Conservation (phyloP, 2,329 filamentous ascomycete genomes). For the Diaporthe aspalathi region DNA sequence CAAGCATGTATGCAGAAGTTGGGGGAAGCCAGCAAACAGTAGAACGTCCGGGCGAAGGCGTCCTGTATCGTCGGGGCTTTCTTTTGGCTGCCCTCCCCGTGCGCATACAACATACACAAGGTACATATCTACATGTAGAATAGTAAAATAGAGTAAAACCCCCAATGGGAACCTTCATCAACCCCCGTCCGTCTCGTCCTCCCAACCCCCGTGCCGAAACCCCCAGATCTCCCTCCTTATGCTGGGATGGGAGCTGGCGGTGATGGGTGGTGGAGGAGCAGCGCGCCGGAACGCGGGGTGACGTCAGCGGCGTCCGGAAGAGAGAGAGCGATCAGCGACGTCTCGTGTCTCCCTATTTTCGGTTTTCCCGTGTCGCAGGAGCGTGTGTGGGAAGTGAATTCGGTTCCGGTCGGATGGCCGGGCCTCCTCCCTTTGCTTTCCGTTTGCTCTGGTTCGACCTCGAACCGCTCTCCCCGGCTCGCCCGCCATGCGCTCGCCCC, state of each 20-base stretch:
- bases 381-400: neutral
- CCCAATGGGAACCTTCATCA: too few relatives aligned
- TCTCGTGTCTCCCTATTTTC: neutral
- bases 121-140: neutral
- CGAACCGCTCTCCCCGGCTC: neutral
- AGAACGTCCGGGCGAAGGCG: neutral
- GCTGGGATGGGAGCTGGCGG: neutral
- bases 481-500: neutral
- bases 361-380: neutral
- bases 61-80: too few relatives aligned
- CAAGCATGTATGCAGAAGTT: too few relatives aligned
- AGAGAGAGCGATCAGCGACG: constrained; percentile 1
- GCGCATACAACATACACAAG: neutral
- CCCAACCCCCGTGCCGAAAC: neutral
- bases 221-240: neutral
- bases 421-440: neutral
- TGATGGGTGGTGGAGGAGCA: too few relatives aligned
- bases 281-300: constrained; percentile 15
- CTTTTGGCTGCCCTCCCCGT: neutral
- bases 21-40: neutral
- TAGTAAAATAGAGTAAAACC: neutral
- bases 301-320: constrained; percentile 24
- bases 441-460: too few relatives aligned
- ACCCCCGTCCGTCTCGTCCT: neutral
- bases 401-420: neutral